Conservation (phyloP, 2,329 filamentous ascomycete genomes). For the Graphilbum sp. region DNA sequence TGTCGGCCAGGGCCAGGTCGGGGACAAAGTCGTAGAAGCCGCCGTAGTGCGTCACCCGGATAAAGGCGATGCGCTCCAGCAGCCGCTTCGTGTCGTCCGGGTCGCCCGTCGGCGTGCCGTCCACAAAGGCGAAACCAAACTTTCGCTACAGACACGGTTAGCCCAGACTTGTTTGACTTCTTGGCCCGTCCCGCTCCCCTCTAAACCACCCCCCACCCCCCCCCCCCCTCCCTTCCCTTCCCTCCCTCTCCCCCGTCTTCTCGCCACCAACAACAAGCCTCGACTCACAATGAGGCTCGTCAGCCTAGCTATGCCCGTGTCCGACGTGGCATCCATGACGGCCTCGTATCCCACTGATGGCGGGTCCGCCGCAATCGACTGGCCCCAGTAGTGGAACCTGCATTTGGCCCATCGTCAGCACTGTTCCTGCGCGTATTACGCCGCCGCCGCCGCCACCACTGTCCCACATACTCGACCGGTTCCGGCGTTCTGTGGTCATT, state of each 20-base stretch:
- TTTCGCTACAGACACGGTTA: constrained; percentile 43
- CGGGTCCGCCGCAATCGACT: constrained; percentile 23
- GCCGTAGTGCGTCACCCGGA: constrained; percentile 84
- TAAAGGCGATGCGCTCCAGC: constrained; percentile 68
- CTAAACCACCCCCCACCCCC: too few relatives aligned
- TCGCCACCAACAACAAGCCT: constrained; percentile 1
- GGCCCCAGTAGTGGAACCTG: constrained; percentile 15
- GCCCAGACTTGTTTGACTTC: too few relatives aligned
- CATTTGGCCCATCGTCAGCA: background rate
- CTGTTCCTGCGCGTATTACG: background rate
- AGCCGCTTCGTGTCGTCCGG: constrained; percentile 59
- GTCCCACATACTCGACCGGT: constrained; percentile 15
- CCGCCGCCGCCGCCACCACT: background rate
- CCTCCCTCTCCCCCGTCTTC: too few relatives aligned
- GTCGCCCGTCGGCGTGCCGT: constrained; percentile 44
- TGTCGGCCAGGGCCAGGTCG: constrained; percentile 75
- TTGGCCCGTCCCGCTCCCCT: too few relatives aligned
- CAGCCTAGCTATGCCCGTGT: constrained; percentile 41
- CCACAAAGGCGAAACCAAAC: constrained; percentile 65
- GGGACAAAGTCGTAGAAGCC: constrained; percentile 68
- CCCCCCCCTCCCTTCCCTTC: too few relatives aligned
- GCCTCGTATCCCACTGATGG: constrained; percentile 44
- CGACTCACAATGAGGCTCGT: constrained; percentile 36
- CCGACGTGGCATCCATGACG: constrained; percentile 35
- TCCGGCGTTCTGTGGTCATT: constrained; percentile 18